Evolutionary conservation across 139 green algal species (phyloP).

Genomic region (Picochlorum costavermella): DNA sequence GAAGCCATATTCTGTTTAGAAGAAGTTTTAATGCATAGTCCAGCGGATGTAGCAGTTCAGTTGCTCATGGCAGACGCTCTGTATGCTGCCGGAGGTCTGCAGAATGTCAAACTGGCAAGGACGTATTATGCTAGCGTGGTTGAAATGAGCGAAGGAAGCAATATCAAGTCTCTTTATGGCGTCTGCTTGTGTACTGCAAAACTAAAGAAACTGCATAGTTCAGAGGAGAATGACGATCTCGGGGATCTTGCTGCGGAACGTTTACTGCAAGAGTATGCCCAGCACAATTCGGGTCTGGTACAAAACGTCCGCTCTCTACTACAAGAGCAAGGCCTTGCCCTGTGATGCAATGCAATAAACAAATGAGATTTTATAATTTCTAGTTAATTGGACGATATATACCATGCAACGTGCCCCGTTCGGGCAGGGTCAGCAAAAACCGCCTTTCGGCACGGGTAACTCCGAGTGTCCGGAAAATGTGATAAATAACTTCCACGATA

Average conservation of each 20-base stretch:
- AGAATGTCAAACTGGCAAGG: constrained; percentile 40
- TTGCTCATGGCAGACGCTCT: constrained; percentile 68
- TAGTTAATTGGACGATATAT: not conserved
- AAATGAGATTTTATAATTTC: no score
- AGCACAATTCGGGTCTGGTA: constrained; percentile 48
- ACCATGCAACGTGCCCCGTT: not conserved
- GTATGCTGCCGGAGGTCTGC: constrained; percentile 51
- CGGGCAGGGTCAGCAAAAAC: not conserved
- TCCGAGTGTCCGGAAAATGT: not conserved
- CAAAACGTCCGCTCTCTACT: constrained; percentile 23
- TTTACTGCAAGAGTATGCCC: constrained; percentile 49
- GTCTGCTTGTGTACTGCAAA: constrained; percentile 29
- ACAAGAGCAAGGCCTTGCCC: not conserved
- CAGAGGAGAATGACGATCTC: constrained; percentile 20
- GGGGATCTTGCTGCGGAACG: constrained; percentile 35
- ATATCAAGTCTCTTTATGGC: constrained; percentile 43
- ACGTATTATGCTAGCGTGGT: constrained; percentile 65
- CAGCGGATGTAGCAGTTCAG: constrained; percentile 36
- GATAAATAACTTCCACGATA: constrained; percentile 4
- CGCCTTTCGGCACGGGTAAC: not conserved
- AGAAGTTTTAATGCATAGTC: constrained; percentile 69
- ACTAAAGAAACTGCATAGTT: constrained; percentile 12
- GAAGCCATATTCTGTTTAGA: constrained; percentile 80
- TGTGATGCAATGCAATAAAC: not conserved
- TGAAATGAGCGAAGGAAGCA: constrained; percentile 38